phyloP scores from a whole-genome alignment of 2,329 filamentous ascomycete species.

The Trichoderma brevicompactum region DNA sequence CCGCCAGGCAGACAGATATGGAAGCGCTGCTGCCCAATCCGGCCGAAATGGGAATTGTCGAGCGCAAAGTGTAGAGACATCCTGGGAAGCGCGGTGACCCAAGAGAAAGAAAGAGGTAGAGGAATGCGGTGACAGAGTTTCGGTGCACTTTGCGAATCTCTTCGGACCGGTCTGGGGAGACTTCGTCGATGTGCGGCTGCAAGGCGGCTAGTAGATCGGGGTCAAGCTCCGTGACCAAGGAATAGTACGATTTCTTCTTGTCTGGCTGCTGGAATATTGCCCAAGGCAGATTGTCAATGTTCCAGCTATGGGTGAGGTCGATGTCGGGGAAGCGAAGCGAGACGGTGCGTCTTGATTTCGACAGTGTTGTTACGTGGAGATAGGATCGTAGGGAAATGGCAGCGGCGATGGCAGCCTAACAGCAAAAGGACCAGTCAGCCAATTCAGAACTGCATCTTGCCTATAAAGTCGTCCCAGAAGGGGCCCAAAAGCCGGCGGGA shows the following conservation, averaged over 20 bases:
- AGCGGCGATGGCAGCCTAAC: conserved; percentile 85
- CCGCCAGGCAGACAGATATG: conserved; percentile 84
- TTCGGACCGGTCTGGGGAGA: conserved; percentile 70
- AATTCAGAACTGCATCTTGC: background rate
- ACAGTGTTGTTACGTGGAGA: conserved; percentile 90
- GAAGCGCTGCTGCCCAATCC: conserved; percentile 94
- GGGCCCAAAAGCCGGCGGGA: background rate
- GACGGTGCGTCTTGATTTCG: conserved; percentile 87
- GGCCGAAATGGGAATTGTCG: conserved; percentile 89
- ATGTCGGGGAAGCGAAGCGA: conserved; percentile 91
- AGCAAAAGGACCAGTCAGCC: background rate
- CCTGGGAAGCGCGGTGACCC: conserved; percentile 78
- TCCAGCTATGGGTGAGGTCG: conserved; percentile 86
- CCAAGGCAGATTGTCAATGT: conserved; percentile 93
- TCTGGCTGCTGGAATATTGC: conserved; percentile 73
- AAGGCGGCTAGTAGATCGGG: conserved; percentile 79
- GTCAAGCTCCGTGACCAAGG: conserved; percentile 82
- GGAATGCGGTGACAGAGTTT: conserved; percentile 79
- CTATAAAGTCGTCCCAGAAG: background rate
- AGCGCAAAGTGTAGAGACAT: conserved; percentile 87
- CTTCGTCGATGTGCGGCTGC: conserved; percentile 73
- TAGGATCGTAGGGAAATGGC: conserved; percentile 95
- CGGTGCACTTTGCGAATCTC: conserved; percentile 83
- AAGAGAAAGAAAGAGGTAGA: conserved; percentile 90
- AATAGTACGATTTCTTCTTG: conserved; percentile 96